Conservation (phyloP, 768 basidiomycete species). For the Mycena vitilis region DNA sequence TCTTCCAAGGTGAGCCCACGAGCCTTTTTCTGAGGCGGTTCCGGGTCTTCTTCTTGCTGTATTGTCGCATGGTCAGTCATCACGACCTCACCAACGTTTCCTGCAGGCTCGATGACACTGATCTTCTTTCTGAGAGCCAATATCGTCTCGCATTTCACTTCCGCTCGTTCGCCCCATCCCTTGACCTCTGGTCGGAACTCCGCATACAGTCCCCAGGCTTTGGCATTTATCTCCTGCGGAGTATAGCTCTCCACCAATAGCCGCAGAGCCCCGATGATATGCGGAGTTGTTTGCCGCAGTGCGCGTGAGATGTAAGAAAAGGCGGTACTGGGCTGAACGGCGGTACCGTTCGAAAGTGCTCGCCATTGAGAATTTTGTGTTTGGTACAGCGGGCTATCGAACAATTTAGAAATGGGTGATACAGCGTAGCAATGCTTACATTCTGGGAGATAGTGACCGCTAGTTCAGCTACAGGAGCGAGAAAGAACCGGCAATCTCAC, state of each 20-base stretch:
- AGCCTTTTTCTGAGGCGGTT: constrained; percentile 54
- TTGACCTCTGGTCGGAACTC: constrained; percentile 87
- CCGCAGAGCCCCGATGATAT: constrained; percentile 81
- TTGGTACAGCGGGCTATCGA: constrained; percentile 81
- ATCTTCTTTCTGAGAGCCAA: constrained; percentile 63
- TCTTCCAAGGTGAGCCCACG: constrained; percentile 59
- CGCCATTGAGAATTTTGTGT: constrained; percentile 81
- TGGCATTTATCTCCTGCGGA: constrained; percentile 67
- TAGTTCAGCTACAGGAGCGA: background rate
- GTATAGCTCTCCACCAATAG: constrained; percentile 73
- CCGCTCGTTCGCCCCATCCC: constrained; percentile 87
- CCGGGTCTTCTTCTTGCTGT: constrained; percentile 35
- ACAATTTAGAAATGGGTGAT: constrained; percentile 13
- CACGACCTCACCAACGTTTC: constrained; percentile 35
- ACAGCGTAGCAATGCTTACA: constrained; percentile 48
- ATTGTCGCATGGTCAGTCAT: constrained; percentile 33
- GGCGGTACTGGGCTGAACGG: constrained; percentile 77
- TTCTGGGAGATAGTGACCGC: constrained; percentile 38
- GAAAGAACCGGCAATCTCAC: constrained; percentile 45
- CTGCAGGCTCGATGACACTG: constrained; percentile 19
- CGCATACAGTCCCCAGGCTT: constrained; percentile 84
- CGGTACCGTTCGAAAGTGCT: constrained; percentile 78
- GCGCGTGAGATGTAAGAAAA: constrained; percentile 87
- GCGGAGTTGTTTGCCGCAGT: constrained; percentile 82
- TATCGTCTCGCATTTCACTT: constrained; percentile 77